Evolutionary conservation across 2,329 filamentous ascomycete genomes (phyloP), one percentile per base, ranked within the genome.

Genomic region (Arachnomyces sp.): DNA sequence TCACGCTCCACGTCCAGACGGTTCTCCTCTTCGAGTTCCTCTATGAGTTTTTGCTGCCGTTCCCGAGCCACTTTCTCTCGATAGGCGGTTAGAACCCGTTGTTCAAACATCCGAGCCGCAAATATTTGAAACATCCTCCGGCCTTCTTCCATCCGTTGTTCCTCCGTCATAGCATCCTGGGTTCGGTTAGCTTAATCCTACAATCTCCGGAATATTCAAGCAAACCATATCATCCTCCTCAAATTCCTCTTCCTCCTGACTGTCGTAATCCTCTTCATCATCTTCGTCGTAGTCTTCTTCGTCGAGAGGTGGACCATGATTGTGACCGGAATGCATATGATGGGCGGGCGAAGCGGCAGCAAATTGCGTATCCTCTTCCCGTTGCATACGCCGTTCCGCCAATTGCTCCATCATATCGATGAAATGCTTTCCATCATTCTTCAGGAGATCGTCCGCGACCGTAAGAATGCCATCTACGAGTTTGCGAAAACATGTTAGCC

Each of bases 391-490:
- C 55, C 90, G 85, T 68, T 98, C 92, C 29, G 92, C 92, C 54
- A 98, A 76, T 68, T 96, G 90, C 64, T 98, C 92, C 92, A 98
- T 98, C 92, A 98, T 98, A 63, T 98, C 92, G 65, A 98, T 98
- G 69, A 98, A 98, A 59, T 94, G 94, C 66, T 94, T 94, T 56
- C 92, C 92, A 65, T 98, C 92, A 66, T 98, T 98, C 66, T 96
- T 96, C 48, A 98, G 77, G 50, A 98, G 74, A 67, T 98, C 92
- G 71, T 98, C 92, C 63, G 92, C 92, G 58, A 98, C 92, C 51
- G 92, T 98, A 61, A 98, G 80, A 65, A 98, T 95, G 60, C 92
- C 93, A 72, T 92, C 89, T 71, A 55, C 47, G n/a, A 51, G 60
- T 61, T 56, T 60, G 20, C 9, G 20, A 5, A 25, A 25, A 25